Base-by-base conservation (phyloP, 768 basidiomycete species). In the Termitomyces sp. region DNA sequence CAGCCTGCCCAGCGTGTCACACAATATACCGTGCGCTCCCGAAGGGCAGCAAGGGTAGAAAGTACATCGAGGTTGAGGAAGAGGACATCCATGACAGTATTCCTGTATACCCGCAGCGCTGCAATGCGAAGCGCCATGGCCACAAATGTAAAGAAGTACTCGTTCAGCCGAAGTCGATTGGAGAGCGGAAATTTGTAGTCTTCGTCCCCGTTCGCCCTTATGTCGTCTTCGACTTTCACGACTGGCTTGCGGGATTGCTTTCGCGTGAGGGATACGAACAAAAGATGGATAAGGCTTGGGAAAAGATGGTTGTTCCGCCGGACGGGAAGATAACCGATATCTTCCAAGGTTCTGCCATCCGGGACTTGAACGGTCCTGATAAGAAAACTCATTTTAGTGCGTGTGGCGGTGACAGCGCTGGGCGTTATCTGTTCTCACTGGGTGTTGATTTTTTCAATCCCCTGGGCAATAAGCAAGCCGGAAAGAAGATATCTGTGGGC, bases 161-260 rank as follows among this genome's bases (percentile, higher is more conserved):
- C 6, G 62, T 69, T 26, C 60, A 59, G 13, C 55, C 33, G 7
- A 35, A 56, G 18, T 36, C 46, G 14, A 5, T 47, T 46, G 46
- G 46, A 6, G 14, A 26, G 30, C 20, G 5, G 2, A 47, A 47
- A 38, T 2, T 32, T 10, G 12, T 12, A 16, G 32, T 61, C n/a
- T 41, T 60, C 7, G 61, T 69, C 23, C 68, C 67, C 4, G 63
- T 69, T 20, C 59, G 60, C 14, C 62, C 64, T 10, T 70, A 60
- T 56, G 54, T 70, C 23, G 60, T 54, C 8, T 69, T 65, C 33
- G 62, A 67, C 47, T 63, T 72, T 51, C 62, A 67, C 20, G 67
- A 70, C 56, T 72, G 70, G 71, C 5, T 72, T n/a, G 66, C 61
- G 1, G 33, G 62, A 5, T 46, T 72, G n/a, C 58, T 72, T 30